Percentiles rank a stretch among this genome's conserved stretches.
phyloP scores from a whole-genome alignment of 257 asterid genomes.

The Rauvolfia tetraphylla region DNA sequence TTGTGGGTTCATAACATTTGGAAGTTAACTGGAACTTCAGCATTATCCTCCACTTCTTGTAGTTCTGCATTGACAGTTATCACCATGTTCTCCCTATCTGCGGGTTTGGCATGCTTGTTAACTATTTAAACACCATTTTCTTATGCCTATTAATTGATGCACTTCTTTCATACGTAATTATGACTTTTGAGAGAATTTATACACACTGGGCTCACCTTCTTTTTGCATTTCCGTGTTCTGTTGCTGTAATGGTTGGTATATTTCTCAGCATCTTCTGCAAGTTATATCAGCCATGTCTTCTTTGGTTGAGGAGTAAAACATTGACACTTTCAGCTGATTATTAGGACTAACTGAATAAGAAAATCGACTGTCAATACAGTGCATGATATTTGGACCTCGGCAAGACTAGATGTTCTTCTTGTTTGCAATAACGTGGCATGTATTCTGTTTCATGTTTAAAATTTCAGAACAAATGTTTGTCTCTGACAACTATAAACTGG shows the following conservation, averaged over 20 bases:
- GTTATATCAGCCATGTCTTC: neutral
- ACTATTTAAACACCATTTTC: neutral
- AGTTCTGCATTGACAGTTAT: neutral
- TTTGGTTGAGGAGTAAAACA: neutral
- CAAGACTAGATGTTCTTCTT: neutral
- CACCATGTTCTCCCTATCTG: neutral
- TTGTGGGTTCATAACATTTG: conserved; percentile 9
- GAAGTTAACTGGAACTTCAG: neutral
- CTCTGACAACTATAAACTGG: neutral
- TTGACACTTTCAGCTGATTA: neutral
- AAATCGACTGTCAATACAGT: neutral
- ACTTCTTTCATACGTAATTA: neutral
- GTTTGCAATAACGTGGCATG: neutral
- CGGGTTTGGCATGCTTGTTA: neutral
- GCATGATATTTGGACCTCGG: neutral
- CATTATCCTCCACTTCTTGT: neutral
- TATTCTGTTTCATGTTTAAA: neutral
- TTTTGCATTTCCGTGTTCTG: neutral
- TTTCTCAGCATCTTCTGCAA: neutral
- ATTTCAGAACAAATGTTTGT: neutral
- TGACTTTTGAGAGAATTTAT: neutral
- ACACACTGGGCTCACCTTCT: neutral
- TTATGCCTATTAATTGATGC: neutral
- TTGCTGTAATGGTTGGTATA: neutral
- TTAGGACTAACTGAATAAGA: neutral